These are phyloP conservation scores for Spergularia marina DNA, from an alignment of 148 eudicot species.

Conservation along the genomic window DNA sequence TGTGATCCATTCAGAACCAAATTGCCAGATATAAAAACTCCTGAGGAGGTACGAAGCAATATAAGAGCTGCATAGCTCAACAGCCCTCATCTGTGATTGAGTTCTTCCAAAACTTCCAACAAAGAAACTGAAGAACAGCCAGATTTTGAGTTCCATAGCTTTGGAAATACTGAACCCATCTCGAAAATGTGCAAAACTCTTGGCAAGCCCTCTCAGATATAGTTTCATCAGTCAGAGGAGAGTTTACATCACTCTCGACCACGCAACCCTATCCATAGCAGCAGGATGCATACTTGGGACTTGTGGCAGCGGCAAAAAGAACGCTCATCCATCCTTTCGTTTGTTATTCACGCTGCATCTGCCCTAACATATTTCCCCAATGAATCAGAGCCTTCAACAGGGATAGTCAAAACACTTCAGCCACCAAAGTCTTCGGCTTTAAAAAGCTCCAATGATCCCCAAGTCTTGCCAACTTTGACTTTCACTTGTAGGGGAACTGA, in stretches of 20 bases:
- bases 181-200: neutral
- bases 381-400: neutral
- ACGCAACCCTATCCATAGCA: neutral
- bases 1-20: too few relatives aligned
- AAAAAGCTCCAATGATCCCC: conserved; percentile 91
- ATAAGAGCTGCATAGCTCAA: too few relatives aligned
- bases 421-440: conserved; percentile 20
- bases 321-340: neutral
- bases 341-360: neutral
- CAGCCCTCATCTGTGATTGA: neutral
- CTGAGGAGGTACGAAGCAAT: too few relatives aligned
- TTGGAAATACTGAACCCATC: neutral
- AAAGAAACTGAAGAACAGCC: neutral
- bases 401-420: neutral
- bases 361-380: neutral
- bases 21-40: too few relatives aligned
- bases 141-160: neutral
- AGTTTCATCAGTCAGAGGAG: neutral
- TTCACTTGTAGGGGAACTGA: conserved; percentile 87
- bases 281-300: neutral
- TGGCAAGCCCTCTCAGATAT: neutral
- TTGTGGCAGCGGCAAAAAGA: neutral
- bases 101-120: neutral
- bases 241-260: neutral
- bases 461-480: conserved; percentile 76